phyloP scores from a whole-genome alignment of 768 basidiomycete species.

The Guyanaporus albipodus region DNA sequence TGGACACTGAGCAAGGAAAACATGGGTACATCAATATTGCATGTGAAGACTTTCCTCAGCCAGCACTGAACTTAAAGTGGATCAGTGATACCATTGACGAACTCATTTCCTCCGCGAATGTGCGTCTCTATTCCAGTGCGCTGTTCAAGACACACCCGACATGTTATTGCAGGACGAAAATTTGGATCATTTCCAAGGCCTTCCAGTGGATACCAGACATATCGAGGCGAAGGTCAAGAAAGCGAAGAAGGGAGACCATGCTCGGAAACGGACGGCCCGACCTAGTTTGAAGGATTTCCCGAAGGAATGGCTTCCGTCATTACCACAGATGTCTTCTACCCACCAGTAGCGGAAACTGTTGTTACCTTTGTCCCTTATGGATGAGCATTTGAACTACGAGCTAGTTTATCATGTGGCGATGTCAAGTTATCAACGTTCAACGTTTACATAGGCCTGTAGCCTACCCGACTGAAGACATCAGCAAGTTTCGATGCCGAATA shows the following conservation, averaged over 20 bases:
- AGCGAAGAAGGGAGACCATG: slow-evolving; percentile 69
- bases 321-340: neutral
- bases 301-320: slow-evolving; percentile 69
- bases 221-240: slow-evolving; percentile 68
- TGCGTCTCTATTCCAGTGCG: slow-evolving; percentile 39
- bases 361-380: slow-evolving; percentile 2
- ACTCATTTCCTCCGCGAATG: slow-evolving; percentile 80
- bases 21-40: slow-evolving; percentile 89
- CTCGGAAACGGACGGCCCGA: slow-evolving; percentile 49
- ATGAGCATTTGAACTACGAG: slow-evolving; percentile 1
- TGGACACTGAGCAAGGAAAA: slow-evolving; percentile 41
- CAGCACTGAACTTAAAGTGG: slow-evolving; percentile 92
- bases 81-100: slow-evolving; percentile 81
- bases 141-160: slow-evolving; percentile 11
- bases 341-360: slow-evolving; percentile 10
- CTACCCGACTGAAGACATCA: neutral
- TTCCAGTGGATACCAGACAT: slow-evolving; percentile 84
- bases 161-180: slow-evolving; percentile 32
- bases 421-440: too few species aligned
- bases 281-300: slow-evolving; percentile 81
- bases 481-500: slow-evolving; percentile 24
- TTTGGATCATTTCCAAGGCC: slow-evolving; percentile 44
- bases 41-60: slow-evolving; percentile 80
- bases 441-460: too few species aligned
- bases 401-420: neutral